These are phyloP conservation scores for Pontederia paniculata DNA, from an alignment of 176 grass and related monocot genomes.

Conservation along the genomic window DNA sequence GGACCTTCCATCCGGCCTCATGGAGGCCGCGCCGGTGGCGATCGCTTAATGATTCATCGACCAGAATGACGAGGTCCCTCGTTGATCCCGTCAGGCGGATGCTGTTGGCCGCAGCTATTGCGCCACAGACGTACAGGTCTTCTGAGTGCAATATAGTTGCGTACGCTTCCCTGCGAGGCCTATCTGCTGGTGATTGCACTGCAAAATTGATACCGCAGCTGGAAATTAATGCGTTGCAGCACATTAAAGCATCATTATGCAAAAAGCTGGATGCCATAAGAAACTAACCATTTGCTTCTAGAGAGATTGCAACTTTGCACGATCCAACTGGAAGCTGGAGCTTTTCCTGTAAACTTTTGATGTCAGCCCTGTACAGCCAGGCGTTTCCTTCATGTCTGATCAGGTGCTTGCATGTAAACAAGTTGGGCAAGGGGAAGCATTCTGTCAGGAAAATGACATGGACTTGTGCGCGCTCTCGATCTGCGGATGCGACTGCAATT, in stretches of 20 bases:
- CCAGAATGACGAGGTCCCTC: conserved; percentile 4
- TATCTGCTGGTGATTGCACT: not conserved
- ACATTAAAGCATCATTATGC: not conserved
- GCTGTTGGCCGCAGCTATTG: not conserved
- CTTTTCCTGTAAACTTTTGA: not conserved
- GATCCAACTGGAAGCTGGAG: conserved; percentile 6
- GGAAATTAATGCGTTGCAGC: too few species aligned
- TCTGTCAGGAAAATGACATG: not conserved
- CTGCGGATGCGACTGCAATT: not conserved
- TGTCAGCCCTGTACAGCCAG: not conserved
- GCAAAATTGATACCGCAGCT: too few species aligned
- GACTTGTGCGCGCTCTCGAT: not conserved
- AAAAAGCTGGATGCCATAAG: too few species aligned
- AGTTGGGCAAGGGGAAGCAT: not conserved
- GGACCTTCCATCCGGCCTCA: not conserved
- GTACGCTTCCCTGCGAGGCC: not conserved
- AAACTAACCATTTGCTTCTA: conserved; percentile 3
- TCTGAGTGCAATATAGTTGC: conserved; percentile 4
- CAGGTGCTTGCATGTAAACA: not conserved
- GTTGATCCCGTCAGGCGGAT: not conserved
- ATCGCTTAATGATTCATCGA: not conserved
- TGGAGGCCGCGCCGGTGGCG: not conserved
- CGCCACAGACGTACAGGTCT: conserved; percentile 2
- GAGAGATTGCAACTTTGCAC: not conserved
- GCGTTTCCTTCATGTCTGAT: not conserved